Evolutionary conservation across 768 basidiomycete genomes (phyloP).

Genomic region (Lepiota brunneoincarnata): DNA sequence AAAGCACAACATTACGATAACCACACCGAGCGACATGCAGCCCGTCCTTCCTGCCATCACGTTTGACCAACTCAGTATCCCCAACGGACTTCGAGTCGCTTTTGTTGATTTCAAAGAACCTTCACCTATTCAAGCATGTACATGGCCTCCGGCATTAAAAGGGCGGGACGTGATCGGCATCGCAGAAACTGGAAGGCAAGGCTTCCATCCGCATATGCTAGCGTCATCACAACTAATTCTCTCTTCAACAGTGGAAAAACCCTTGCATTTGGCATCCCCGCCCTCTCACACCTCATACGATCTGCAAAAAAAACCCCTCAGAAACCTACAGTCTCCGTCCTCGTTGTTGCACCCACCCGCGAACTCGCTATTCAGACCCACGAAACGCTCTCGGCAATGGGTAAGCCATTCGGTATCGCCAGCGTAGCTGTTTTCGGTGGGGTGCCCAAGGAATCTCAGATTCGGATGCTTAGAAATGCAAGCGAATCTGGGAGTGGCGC

Average conservation of each 20-base stretch:
- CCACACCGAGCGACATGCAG: slow-evolving; percentile 42
- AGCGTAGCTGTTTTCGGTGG: slow-evolving; percentile 94
- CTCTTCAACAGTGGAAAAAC: slow-evolving; percentile 78
- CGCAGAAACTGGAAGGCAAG: slow-evolving; percentile 89
- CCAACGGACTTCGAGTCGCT: slow-evolving; percentile 54
- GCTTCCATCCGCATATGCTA: neutral
- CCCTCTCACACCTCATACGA: slow-evolving; percentile 63
- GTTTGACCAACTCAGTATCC: slow-evolving; percentile 72
- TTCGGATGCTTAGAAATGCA: slow-evolving; percentile 58
- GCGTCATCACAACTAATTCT: neutral
- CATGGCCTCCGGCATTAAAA: slow-evolving; percentile 86
- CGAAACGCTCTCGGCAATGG: slow-evolving; percentile 72
- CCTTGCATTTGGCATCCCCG: slow-evolving; percentile 92
- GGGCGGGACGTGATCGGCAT: slow-evolving; percentile 92
- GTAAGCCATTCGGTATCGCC: slow-evolving; percentile 69
- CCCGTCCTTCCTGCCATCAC: slow-evolving; percentile 64
- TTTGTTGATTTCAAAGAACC: slow-evolving; percentile 80
- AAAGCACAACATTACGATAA: slow-evolving; percentile 74
- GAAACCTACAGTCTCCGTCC: slow-evolving; percentile 48
- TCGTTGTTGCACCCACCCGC: slow-evolving; percentile 92
- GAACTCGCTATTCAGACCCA: slow-evolving; percentile 97
- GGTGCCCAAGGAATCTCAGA: slow-evolving; percentile 86
- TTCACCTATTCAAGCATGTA: slow-evolving; percentile 93
- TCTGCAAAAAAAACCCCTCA: slow-evolving; percentile 26
- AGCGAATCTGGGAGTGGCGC: slow-evolving; percentile 45